A percentile compares a stretch with the other conserved stretches of the same genome.
Evolutionary conservation across 2,329 filamentous ascomycete genomes (phyloP).

Genomic region (Aspergillus sp.): DNA sequence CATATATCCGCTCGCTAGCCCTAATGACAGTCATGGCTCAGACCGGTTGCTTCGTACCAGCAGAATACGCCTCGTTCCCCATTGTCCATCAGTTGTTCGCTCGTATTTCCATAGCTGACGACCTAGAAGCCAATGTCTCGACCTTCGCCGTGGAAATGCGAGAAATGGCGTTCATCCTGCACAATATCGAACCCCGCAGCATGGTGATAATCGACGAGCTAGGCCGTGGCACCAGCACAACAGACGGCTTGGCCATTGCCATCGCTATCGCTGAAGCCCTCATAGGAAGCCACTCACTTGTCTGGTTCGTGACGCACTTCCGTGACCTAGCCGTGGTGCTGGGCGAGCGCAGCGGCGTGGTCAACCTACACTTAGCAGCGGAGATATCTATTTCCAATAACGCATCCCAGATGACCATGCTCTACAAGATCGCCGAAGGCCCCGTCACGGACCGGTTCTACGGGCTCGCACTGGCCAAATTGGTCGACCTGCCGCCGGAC

Average conservation of each 20-base stretch:
- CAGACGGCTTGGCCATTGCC: conserved; percentile 82
- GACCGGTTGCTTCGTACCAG: conserved; percentile 83
- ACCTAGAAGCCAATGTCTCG: conserved; percentile 80
- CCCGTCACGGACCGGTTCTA: conserved; percentile 66
- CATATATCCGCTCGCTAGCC: conserved; percentile 79
- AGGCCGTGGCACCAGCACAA: conserved; percentile 79
- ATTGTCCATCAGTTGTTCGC: conserved; percentile 80
- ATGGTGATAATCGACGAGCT: conserved; percentile 86
- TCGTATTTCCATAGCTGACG: conserved; percentile 77
- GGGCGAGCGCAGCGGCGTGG: conserved; percentile 64
- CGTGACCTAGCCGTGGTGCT: conserved; percentile 70
- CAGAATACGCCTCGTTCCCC: conserved; percentile 70
- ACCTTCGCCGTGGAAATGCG: conserved; percentile 94
- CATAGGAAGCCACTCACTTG: conserved; percentile 65
- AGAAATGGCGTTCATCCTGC: conserved; percentile 86
- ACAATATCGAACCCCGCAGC: conserved; percentile 68
- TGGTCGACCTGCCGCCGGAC: conserved; percentile 60
- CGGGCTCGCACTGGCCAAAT: conserved; percentile 69
- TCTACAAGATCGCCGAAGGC: conserved; percentile 73
- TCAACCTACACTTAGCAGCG: conserved; percentile 73
- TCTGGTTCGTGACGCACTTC: conserved; percentile 96
- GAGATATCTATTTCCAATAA: conserved; percentile 46
- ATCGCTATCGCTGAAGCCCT: conserved; percentile 84
- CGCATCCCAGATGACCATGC: conserved; percentile 66
- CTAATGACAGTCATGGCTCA: conserved; percentile 89